Conservation (phyloP, 257 asterid species). For the Verbena officinalis region DNA sequence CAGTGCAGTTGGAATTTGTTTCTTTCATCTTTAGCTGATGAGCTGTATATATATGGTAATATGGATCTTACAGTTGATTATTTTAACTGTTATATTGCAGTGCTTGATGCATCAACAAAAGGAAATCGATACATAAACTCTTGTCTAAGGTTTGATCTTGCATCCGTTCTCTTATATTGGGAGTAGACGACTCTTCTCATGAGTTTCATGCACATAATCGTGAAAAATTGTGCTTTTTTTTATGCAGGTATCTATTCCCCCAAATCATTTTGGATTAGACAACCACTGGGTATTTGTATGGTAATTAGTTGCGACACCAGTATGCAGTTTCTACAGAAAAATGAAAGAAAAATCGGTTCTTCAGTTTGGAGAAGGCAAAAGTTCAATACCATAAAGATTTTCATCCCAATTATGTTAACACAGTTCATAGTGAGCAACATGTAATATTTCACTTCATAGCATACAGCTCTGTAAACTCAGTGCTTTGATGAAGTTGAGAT, state of each 20-base stretch:
- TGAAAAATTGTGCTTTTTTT: background rate
- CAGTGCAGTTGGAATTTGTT: background rate
- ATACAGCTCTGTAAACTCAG: background rate
- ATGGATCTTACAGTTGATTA: constrained; percentile 3
- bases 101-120: constrained; percentile 91
- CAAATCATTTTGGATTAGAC: too few species aligned
- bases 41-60: background rate
- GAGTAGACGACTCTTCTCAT: constrained; percentile 10
- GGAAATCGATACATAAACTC: constrained; percentile 92
- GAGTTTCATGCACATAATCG: constrained; percentile 1
- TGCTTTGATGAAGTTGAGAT: background rate
- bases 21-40: constrained; percentile 13
- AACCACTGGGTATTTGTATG: background rate
- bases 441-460: background rate
- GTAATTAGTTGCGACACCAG: background rate
- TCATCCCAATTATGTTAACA: background rate
- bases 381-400: background rate
- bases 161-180: constrained; percentile 14
- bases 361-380: background rate
- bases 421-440: background rate
- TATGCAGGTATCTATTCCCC: background rate
- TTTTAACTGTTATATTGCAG: constrained; percentile 51
- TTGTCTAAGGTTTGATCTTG: constrained; percentile 72
- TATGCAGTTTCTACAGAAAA: background rate
- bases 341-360: background rate